phyloP scores from a whole-genome alignment of 139 green algal genomes.

The Chlorella vulgaris region DNA sequence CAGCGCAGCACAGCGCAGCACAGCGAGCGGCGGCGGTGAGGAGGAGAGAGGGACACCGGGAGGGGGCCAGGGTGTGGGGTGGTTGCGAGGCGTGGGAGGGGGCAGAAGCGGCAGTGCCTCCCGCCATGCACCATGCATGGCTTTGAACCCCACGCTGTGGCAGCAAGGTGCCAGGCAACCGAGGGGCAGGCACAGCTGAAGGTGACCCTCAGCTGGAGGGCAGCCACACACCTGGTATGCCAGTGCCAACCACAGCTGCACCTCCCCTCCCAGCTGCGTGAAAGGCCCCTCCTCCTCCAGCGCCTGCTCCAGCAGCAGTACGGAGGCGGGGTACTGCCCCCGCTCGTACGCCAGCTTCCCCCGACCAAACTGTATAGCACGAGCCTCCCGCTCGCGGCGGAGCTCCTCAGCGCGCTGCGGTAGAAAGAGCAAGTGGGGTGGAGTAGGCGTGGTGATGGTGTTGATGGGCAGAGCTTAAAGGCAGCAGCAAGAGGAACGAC shows the following conservation, averaged over 20 bases:
- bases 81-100: no score
- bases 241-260: conserved; percentile 86
- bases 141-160: no score
- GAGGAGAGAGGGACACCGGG: no score
- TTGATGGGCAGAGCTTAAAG: not conserved
- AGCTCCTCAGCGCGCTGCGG: conserved; percentile 54
- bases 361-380: conserved; percentile 38
- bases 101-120: no score
- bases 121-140: no score
- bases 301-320: conserved; percentile 61
- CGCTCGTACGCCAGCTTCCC: conserved; percentile 54
- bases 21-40: no score
- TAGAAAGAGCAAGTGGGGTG: no score
- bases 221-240: conserved; percentile 74
- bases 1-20: not conserved
- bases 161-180: no score
- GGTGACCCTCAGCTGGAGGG: no score
- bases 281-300: conserved; percentile 64
- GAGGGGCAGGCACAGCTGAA: no score
- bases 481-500: not conserved
- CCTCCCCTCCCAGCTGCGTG: conserved; percentile 74
- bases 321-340: conserved; percentile 65
- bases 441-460: no score
- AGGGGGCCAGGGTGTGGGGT: no score
- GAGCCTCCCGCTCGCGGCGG: conserved; percentile 41